Conservation (phyloP, 139 green algal species). For the Chlamydomonas sp. region DNA sequence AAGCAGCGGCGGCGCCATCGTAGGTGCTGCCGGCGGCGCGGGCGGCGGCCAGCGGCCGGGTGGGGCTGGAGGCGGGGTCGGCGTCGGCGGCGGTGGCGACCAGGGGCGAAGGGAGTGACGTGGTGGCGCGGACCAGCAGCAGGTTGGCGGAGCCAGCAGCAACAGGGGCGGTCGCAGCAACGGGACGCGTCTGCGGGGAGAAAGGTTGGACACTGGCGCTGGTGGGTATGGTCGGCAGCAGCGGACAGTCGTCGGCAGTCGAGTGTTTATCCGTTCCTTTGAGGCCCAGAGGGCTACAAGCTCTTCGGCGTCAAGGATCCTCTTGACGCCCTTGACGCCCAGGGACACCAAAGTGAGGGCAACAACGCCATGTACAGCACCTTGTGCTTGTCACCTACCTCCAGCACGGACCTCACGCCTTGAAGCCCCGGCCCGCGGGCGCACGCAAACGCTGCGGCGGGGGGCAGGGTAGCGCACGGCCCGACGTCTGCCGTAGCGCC, state of each 20-base stretch:
- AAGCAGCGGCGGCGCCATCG: background rate
- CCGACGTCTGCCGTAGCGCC: no score
- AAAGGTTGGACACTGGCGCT: no score
- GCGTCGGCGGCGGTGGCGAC: background rate
- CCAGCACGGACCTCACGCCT: background rate
- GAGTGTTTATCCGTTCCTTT: no score
- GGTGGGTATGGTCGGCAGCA: no score
- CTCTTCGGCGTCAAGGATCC: no score
- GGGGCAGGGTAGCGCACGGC: background rate
- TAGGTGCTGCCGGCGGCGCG: background rate
- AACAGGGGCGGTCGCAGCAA: no score
- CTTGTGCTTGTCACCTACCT: background rate
- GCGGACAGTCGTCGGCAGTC: no score
- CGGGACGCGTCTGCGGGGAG: no score
- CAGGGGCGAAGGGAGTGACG: background rate
- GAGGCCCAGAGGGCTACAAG: no score
- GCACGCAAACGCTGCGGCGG: conserved; percentile 10
- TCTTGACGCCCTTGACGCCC: background rate
- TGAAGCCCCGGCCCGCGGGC: background rate
- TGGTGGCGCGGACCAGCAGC: no score
- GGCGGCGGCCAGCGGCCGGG: background rate
- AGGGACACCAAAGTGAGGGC: background rate
- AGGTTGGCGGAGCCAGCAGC: no score
- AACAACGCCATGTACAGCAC: no score
- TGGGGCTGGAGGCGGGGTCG: background rate